Conservation (phyloP, 306 rosid species). For the Castanopsis chinensis region DNA sequence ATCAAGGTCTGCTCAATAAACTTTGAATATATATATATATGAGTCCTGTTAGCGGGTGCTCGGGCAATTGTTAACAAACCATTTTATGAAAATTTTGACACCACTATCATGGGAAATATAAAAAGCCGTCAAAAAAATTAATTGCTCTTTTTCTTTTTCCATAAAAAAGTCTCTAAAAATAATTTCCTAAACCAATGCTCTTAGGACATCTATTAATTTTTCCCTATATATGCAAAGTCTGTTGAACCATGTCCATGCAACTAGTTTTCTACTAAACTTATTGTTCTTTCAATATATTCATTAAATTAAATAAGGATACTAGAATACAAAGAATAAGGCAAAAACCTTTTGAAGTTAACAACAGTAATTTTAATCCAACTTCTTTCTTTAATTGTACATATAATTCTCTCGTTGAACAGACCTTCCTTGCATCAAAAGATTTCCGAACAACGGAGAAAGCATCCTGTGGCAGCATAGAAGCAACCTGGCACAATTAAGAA, state of each 20-base stretch:
- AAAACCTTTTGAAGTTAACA: neutral
- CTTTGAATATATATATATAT: too few relatives aligned
- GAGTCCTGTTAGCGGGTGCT: too few relatives aligned
- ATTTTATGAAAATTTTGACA: too few relatives aligned
- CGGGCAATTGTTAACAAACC: too few relatives aligned
- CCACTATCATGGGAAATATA: too few relatives aligned
- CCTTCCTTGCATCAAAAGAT: constrained; percentile 99
- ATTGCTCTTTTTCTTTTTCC: too few relatives aligned
- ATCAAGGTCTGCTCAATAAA: neutral
- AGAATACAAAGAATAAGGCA: neutral
- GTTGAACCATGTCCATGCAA: neutral
- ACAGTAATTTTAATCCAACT: neutral
- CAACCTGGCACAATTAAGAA: constrained; percentile 53
- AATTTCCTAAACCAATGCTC: too few relatives aligned
- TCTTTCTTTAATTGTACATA: neutral
- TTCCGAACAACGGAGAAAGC: constrained; percentile 78
- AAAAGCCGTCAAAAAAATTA: too few relatives aligned
- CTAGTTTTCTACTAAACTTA: neutral
- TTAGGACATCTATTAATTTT: too few relatives aligned
- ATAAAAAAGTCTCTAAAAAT: too few relatives aligned
- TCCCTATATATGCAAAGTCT: too few relatives aligned
- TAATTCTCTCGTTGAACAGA: constrained; percentile 18
- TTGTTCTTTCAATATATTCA: neutral
- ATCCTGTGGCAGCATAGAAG: constrained; percentile 74
- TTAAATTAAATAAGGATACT: too few relatives aligned